A percentile compares a stretch with the other conserved stretches of the same genome.
These are phyloP conservation scores for Harringtonia aguacate DNA, from an alignment of 2,329 filamentous ascomycete genomes.

Conservation along the genomic window DNA sequence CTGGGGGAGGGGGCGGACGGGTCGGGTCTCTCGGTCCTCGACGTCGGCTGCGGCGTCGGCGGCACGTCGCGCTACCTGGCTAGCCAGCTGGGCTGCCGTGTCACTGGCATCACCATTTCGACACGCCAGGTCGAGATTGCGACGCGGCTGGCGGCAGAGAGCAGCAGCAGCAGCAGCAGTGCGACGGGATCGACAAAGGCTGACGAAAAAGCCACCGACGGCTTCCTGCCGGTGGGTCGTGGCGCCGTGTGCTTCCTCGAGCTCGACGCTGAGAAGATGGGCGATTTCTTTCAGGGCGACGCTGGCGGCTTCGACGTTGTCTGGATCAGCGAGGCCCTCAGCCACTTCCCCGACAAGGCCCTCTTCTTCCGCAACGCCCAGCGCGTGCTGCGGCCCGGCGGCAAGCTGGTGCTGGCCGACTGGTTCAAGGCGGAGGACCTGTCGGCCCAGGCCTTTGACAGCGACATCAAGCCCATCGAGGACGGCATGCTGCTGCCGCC, in stretches of 20 bases:
- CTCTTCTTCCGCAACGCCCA: slow-evolving; percentile 45
- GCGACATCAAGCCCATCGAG: slow-evolving; percentile 49
- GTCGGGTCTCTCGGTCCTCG: slow-evolving; percentile 31
- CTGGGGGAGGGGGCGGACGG: slow-evolving; percentile 18
- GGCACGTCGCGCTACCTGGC: slow-evolving; percentile 48
- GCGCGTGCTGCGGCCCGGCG: slow-evolving; percentile 34
- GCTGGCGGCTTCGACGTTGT: slow-evolving; percentile 38
- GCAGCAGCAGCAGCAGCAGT: slow-evolving; percentile 7
- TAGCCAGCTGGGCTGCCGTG: slow-evolving; percentile 35
- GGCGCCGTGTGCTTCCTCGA: slow-evolving; percentile 44
- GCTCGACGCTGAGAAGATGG: slow-evolving; percentile 52
- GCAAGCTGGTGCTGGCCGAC: slow-evolving; percentile 46
- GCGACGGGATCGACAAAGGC: slow-evolving; percentile 1
- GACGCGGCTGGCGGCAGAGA: slow-evolving; percentile 31
- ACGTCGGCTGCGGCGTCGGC: slow-evolving; percentile 51
- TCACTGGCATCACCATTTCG: slow-evolving; percentile 52
- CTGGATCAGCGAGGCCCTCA: slow-evolving; percentile 53
- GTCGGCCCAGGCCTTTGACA: slow-evolving; percentile 29
- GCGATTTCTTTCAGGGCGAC: slow-evolving; percentile 32
- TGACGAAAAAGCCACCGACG: slow-evolving; percentile 12
- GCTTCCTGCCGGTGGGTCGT: slow-evolving; percentile 26
- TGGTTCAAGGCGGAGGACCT: slow-evolving; percentile 48
- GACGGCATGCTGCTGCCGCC: slow-evolving; percentile 51
- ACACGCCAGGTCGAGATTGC: slow-evolving; percentile 49
- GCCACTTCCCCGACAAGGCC: slow-evolving; percentile 47